Evolutionary conservation across 2,329 filamentous ascomycete genomes (phyloP).

Genomic region (Lasiodiplodia hormozganensis): DNA sequence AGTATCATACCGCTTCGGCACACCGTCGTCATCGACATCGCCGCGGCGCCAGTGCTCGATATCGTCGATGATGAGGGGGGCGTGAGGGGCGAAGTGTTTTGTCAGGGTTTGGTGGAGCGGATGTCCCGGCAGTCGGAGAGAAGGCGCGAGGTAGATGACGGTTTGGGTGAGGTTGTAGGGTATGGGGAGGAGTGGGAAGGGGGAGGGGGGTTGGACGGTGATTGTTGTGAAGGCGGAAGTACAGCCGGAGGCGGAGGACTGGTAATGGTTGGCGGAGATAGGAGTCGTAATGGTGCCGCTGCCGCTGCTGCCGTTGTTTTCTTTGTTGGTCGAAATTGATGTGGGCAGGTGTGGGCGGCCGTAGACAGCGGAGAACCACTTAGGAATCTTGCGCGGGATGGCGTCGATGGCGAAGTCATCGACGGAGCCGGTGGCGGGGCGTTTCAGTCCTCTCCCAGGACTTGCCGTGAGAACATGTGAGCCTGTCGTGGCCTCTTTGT

Average conservation of each 20-base stretch:
- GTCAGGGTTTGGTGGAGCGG: not conserved
- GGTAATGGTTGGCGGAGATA: not conserved
- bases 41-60: conserved; percentile 15
- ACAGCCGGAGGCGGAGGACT: conserved; percentile 34
- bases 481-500: not conserved
- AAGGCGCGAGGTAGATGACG: conserved; percentile 5
- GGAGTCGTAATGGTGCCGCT: not conserved
- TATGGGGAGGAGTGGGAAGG: conserved; percentile 21
- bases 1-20: not conserved
- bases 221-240: not conserved
- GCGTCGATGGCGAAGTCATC: conserved; percentile 24
- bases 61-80: not conserved
- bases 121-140: not conserved
- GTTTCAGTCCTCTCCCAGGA: not conserved
- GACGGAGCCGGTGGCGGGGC: not conserved
- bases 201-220: conserved; percentile 31
- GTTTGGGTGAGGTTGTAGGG: conserved; percentile 1
- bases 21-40: not conserved
- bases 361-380: conserved; percentile 25
- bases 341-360: conserved; percentile 25
- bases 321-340: conserved; percentile 14
- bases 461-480: not conserved
- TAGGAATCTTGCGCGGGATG: conserved; percentile 19
- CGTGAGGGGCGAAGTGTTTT: not conserved
- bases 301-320: conserved; percentile 25